A percentile compares a stretch with the other conserved stretches of the same genome.
These are phyloP conservation scores for Gamsiella multidivaricata DNA, from an alignment of 192 early-diverging fungal genomes.

Conservation along the genomic window DNA sequence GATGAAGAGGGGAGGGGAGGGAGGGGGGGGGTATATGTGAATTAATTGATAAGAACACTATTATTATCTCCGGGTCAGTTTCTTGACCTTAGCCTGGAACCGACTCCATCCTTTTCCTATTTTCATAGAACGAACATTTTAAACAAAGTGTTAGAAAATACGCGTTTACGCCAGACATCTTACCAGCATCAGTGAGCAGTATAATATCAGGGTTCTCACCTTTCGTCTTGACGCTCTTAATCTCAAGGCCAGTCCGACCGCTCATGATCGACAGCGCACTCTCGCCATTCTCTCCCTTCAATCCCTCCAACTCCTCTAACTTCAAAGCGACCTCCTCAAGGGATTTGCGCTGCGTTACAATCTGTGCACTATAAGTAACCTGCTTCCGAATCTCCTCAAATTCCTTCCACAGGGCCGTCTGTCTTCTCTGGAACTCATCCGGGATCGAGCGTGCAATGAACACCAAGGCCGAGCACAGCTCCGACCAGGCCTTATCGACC, in stretches of 20 bases:
- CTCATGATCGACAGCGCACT: conserved; percentile 1
- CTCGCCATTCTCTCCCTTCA: conserved; percentile 7
- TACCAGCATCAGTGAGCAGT: neutral
- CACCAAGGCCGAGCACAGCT: conserved; percentile 31
- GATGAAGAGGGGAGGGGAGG: too few species aligned
- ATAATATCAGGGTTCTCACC: neutral
- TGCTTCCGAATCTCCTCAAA: conserved; percentile 51
- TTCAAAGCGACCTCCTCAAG: conserved; percentile 29
- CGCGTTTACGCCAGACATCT: neutral
- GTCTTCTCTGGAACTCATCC: conserved; percentile 38
- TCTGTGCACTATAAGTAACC: conserved; percentile 33
- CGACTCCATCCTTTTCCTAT: conserved; percentile 50
- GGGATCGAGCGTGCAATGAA: conserved; percentile 34
- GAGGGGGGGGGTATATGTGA: too few species aligned
- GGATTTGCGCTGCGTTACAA: conserved; percentile 43
- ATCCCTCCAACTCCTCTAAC: conserved; percentile 31
- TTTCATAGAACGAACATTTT: neutral
- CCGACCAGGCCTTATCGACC: conserved; percentile 40
- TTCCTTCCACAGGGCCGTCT: conserved; percentile 18
- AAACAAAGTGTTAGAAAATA: neutral
- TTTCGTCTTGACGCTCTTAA: conserved; percentile 18
- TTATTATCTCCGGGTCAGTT: conserved; percentile 18
- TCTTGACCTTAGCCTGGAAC: conserved; percentile 55
- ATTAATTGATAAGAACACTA: neutral
- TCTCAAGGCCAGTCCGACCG: conserved; percentile 6